These are phyloP conservation scores for Thermomucor indicae-seudaticae DNA, from an alignment of 371 early-diverging fungal species.

Conservation along the genomic window DNA sequence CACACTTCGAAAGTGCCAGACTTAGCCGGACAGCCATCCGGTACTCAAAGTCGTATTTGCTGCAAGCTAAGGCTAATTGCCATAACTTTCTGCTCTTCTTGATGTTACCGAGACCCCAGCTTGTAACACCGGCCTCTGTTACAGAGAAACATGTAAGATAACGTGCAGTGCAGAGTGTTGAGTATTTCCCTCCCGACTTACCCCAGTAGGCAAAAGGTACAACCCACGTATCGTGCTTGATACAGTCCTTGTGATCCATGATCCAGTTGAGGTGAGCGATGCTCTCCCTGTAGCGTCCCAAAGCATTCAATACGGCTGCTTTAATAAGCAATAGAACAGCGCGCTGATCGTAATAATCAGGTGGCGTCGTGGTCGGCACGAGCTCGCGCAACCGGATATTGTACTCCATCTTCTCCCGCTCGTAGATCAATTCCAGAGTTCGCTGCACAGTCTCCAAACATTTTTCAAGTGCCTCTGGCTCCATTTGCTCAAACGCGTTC, in stretches of 20 bases:
- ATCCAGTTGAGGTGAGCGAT: conserved; percentile 58
- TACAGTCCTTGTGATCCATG: conserved; percentile 44
- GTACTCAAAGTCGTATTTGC: conserved; percentile 63
- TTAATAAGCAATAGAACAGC: conserved; percentile 36
- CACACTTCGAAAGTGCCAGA: conserved; percentile 36
- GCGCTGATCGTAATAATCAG: conserved; percentile 46
- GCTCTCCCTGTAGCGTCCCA: conserved; percentile 33
- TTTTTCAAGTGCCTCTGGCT: conserved; percentile 30
- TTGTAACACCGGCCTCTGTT: conserved; percentile 58
- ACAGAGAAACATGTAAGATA: too few species aligned
- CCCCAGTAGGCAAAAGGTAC: conserved; percentile 67
- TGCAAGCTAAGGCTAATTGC: conserved; percentile 50
- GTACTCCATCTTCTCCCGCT: conserved; percentile 45
- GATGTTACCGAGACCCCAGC: conserved; percentile 45
- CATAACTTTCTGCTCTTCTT: conserved; percentile 46
- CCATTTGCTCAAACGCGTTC: conserved; percentile 58
- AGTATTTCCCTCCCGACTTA: conserved; percentile 15
- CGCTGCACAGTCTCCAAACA: conserved; percentile 38
- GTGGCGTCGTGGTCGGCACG: conserved; percentile 36
- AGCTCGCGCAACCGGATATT: conserved; percentile 37
- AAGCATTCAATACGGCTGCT: conserved; percentile 37
- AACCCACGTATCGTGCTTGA: conserved; percentile 54
- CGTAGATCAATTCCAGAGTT: conserved; percentile 40
- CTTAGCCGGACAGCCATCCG: conserved; percentile 48
- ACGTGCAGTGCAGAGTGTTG: too few species aligned